Base-by-base conservation (phyloP, 176 grass and related monocot species). In the Zea luxurians region DNA sequence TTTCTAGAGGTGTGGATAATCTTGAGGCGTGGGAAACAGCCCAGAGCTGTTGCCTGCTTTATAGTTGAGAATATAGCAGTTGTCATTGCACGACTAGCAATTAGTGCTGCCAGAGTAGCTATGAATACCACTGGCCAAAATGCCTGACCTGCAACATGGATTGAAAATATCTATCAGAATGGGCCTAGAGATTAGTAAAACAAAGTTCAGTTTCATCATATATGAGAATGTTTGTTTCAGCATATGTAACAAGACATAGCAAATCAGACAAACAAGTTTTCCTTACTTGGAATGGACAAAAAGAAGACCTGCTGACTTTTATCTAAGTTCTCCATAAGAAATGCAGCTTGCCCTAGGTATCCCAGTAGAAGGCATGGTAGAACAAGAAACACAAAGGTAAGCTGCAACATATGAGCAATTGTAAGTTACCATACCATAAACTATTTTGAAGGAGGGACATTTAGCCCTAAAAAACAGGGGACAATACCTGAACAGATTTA, bases 41-140 rank as follows among this genome's bases (percentile, higher is more conserved):
- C 91, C 75, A 98, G 88, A 87, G 92, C 92, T 87, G 73, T 92
- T 76, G 96, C 92, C 76, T 98, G 92, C 80, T 98, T 98, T 84
- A 98, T 83, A 43, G 87, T 95, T 69, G 92, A 98, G 68, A 98
- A 98, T 71, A 90, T 94, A 53, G 96, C 96, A 52, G 92, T 90
- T 77, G 92, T 98, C 92, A 98, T 98, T 88, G 96, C 84, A 60
- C 92, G 96, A 68, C 86, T 95, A 85, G 96, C 96, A 85, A 99
- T 99, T 80, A 99, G 70, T 75, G 96, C 92, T 38, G 96, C 96
- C 47, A 95, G 73, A 83, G 75, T 90, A 55, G 96, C 91, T 87
- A 99, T 80, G 50, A 86, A 83, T 58, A 92, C 84, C 46, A 99
- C 81, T 66, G 88, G 92, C 96, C 96, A 99, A 77, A 95, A 99